phyloP scores from a whole-genome alignment of 495 filamentous ascomycete genomes.

The Lepidopterella palustris region DNA sequence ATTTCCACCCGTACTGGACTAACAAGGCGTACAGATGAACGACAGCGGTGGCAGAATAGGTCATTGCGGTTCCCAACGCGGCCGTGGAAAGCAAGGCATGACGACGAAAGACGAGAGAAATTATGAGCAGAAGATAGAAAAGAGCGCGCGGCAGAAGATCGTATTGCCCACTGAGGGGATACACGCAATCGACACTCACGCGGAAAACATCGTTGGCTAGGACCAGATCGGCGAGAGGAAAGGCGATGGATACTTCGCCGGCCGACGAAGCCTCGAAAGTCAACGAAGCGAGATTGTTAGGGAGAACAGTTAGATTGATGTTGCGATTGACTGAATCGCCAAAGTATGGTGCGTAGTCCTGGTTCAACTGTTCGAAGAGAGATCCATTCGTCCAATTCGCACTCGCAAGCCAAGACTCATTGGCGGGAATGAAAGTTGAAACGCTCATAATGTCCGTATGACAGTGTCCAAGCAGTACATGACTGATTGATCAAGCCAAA shows the following conservation, averaged over 20 bases:
- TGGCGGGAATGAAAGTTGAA: not conserved
- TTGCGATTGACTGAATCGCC: not conserved
- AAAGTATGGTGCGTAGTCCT: not conserved
- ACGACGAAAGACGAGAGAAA: slow-evolving; percentile 2
- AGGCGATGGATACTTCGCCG: not conserved
- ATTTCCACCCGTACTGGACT: not conserved
- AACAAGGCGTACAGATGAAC: slow-evolving; percentile 3
- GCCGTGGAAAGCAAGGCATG: slow-evolving; percentile 1
- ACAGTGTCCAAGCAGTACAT: too few species aligned
- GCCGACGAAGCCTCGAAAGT: not conserved
- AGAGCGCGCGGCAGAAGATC: not conserved
- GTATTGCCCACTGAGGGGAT: slow-evolving; percentile 4
- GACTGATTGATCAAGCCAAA: too few species aligned
- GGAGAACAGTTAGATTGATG: slow-evolving; percentile 2
- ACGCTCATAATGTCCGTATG: not conserved
- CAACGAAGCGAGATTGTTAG: not conserved
- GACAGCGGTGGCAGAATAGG: slow-evolving; percentile 1
- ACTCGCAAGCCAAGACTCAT: not conserved
- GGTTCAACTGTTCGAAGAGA: not conserved
- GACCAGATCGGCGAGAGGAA: not conserved
- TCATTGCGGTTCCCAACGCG: slow-evolving; percentile 5
- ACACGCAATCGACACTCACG: not conserved
- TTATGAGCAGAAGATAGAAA: slow-evolving; percentile 3
- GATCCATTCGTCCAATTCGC: not conserved
- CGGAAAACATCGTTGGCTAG: not conserved